phyloP scores from a whole-genome alignment of 495 filamentous ascomycete species.

The Chaetomidium leptoderma region DNA sequence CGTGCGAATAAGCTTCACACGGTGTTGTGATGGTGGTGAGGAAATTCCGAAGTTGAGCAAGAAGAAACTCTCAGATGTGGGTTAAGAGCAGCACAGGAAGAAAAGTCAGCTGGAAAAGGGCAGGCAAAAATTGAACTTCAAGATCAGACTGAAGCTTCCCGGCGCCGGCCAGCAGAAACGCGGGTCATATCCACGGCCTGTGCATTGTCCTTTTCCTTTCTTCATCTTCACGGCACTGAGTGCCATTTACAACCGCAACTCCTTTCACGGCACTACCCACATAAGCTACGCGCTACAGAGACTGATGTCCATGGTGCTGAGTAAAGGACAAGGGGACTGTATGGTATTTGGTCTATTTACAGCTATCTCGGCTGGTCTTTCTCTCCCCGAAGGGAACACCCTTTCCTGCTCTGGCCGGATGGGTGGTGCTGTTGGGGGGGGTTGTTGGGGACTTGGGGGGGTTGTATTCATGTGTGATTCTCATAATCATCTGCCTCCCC shows the following conservation, averaged over 20 bases:
- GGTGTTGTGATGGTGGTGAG: background rate
- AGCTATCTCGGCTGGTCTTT: constrained; percentile 15
- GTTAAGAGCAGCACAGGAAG: background rate
- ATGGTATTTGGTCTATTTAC: constrained; percentile 28
- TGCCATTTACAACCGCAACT: background rate
- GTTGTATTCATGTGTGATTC: constrained; percentile 2
- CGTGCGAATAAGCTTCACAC: background rate
- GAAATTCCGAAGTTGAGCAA: background rate
- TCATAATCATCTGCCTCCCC: constrained; percentile 11
- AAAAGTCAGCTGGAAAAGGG: background rate
- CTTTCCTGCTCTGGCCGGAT: constrained; percentile 3
- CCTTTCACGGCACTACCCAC: background rate
- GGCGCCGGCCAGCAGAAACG: no score
- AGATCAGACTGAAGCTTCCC: background rate
- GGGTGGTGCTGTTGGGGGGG: background rate
- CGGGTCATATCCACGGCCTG: background rate
- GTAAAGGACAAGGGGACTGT: constrained; percentile 2
- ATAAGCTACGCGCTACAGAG: background rate
- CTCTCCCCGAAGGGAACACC: background rate
- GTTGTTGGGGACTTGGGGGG: background rate
- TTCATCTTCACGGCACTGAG: no score
- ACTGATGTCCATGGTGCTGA: background rate
- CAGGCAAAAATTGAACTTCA: background rate
- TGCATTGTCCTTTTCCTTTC: background rate
- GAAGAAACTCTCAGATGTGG: background rate